Percentiles rank a stretch among this genome's conserved stretches.
These are phyloP conservation scores for Porogramme epimiltina DNA, from an alignment of 1,284 basidiomycete species.

Conservation along the genomic window DNA sequence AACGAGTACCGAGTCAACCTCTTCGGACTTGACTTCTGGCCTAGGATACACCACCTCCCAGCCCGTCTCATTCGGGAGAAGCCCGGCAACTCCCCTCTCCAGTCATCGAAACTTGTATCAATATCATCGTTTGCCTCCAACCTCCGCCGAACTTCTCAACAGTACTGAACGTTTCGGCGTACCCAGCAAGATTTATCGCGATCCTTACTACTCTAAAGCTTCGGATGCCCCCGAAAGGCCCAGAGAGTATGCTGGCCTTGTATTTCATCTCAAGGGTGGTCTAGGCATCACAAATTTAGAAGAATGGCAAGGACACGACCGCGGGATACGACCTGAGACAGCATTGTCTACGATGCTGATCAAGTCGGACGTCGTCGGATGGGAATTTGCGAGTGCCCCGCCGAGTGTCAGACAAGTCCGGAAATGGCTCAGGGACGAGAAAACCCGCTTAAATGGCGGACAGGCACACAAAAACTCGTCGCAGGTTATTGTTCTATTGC, in stretches of 20 bases:
- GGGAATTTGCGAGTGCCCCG: constrained; percentile 77
- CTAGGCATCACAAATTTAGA: constrained; percentile 52
- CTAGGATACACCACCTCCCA: not conserved
- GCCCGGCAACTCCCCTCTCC: not conserved
- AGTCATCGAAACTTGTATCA: constrained; percentile 19
- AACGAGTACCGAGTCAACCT: not conserved
- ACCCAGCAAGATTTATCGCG: constrained; percentile 67
- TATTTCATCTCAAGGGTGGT: constrained; percentile 71
- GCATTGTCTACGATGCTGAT: constrained; percentile 2
- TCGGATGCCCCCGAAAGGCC: constrained; percentile 70
- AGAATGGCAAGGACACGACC: constrained; percentile 44
- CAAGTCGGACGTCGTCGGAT: constrained; percentile 49
- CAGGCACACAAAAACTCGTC: constrained; percentile 39
- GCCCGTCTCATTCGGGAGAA: not conserved
- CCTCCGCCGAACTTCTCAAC: constrained; percentile 48
- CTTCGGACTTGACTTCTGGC: too few species aligned
- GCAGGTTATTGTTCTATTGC: constrained; percentile 44
- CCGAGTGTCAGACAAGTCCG: constrained; percentile 56
- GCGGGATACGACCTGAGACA: not conserved
- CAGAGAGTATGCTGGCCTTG: constrained; percentile 81
- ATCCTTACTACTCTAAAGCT: constrained; percentile 79
- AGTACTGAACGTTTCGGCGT: constrained; percentile 57
- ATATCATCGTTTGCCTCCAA: constrained; percentile 61
- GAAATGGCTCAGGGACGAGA: constrained; percentile 47
- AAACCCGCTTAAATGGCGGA: not conserved